Evolutionary conservation across 1,139 yeast species (phyloP).

Genomic region (Saccharomyces hybrid): DNA sequence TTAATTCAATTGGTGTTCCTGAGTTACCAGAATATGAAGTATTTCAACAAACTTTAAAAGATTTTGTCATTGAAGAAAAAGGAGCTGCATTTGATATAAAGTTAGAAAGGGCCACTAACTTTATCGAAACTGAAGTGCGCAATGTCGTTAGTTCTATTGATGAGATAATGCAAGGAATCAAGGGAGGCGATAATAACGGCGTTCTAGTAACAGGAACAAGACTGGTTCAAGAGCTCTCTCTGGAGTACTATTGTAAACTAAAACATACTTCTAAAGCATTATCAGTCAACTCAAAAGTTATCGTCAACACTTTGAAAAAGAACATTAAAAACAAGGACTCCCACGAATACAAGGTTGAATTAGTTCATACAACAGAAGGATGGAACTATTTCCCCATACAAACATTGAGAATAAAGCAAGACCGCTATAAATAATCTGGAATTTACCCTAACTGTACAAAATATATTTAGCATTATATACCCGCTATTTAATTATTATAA

Average conservation of each 20-base stretch:
- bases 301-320: slow-evolving; percentile 5
- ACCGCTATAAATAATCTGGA: background rate
- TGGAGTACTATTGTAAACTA: slow-evolving; percentile 24
- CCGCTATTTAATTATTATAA: background rate
- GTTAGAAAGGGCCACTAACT: slow-evolving; percentile 13
- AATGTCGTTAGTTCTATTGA: slow-evolving; percentile 16
- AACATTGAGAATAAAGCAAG: background rate
- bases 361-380: background rate
- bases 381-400: background rate
- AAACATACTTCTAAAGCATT: slow-evolving; percentile 12
- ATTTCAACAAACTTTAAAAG: slow-evolving; percentile 19
- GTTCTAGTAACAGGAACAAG: slow-evolving; percentile 22
- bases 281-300: slow-evolving; percentile 9
- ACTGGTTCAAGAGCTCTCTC: slow-evolving; percentile 25
- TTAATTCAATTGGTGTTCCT: slow-evolving; percentile 78
- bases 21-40: slow-evolving; percentile 42
- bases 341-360: background rate
- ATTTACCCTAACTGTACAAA: background rate
- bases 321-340: background rate
- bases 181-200: slow-evolving; percentile 17
- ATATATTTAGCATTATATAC: background rate
- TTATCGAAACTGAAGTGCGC: slow-evolving; percentile 16
- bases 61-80: slow-evolving; percentile 16
- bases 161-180: slow-evolving; percentile 17
- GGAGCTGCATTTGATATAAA: slow-evolving; percentile 17